Evolutionary conservation across 2,329 filamentous ascomycete species (phyloP).

Genomic region (Aspergillus floridensis): DNA sequence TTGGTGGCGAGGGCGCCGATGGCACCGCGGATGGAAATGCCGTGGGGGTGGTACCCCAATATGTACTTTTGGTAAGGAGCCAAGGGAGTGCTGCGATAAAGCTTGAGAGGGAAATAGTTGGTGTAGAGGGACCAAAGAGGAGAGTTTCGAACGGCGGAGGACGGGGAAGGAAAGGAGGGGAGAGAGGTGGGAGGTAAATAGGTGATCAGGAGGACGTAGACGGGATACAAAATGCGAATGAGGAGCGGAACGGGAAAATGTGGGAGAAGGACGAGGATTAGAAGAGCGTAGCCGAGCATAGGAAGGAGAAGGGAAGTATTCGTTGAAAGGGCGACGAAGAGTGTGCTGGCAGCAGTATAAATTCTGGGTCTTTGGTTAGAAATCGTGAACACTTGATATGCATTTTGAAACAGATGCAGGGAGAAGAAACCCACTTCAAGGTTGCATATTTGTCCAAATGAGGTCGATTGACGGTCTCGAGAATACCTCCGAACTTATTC

Average conservation of each 20-base stretch:
- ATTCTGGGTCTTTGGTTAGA: not conserved
- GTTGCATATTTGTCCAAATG: not conserved
- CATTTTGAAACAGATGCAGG: not conserved
- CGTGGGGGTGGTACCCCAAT: constrained; percentile 84
- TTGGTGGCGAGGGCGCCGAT: constrained; percentile 79
- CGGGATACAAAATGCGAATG: not conserved
- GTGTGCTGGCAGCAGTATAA: not conserved
- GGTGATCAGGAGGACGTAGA: not conserved
- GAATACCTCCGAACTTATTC: not conserved
- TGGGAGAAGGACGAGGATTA: not conserved
- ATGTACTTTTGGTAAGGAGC: constrained; percentile 76
- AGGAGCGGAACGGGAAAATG: not conserved
- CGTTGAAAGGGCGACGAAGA: not conserved
- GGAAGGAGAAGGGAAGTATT: not conserved
- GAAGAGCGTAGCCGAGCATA: not conserved
- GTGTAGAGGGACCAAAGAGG: constrained; percentile 76
- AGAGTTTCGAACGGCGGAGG: constrained; percentile 62
- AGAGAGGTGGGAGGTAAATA: not conserved
- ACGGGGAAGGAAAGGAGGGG: not conserved
- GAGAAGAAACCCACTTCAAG: not conserved
- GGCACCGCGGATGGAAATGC: constrained; percentile 81
- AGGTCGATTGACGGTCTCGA: not conserved
- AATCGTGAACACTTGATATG: not conserved
- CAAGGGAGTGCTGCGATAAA: constrained; percentile 74
- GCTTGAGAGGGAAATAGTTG: constrained; percentile 74